Evolutionary conservation across 208 protist species (phyloP).

Genomic region (Naegleria gruberi): DNA sequence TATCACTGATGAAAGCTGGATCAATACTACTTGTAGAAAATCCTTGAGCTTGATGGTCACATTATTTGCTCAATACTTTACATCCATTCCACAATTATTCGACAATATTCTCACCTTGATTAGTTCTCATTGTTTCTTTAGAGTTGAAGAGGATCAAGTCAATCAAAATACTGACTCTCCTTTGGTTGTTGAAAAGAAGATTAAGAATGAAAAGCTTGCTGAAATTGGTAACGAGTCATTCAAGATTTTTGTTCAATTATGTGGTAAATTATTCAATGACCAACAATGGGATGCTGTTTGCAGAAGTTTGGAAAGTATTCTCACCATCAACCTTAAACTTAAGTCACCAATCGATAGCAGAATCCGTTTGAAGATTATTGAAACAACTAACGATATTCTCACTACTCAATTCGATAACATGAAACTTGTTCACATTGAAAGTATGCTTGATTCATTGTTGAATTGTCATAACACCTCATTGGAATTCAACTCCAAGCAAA

Average conservation of each 20-base stretch:
- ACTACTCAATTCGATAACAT: not conserved
- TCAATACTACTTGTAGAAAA: not conserved
- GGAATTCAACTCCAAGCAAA: not conserved
- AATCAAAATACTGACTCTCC: not conserved
- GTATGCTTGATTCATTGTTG: not conserved
- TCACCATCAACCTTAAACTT: not conserved
- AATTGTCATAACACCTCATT: not conserved
- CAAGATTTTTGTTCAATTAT: not conserved
- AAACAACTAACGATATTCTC: not conserved
- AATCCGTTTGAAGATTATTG: not conserved
- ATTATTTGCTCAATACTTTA: not conserved
- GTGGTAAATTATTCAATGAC: not conserved
- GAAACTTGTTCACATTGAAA: not conserved
- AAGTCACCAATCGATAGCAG: not conserved
- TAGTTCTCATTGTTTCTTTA: not conserved
- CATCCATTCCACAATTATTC: not conserved
- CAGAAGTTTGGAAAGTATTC: not conserved
- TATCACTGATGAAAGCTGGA: not conserved
- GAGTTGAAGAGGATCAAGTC: not conserved
- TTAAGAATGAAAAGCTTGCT: slow-evolving; percentile 1
- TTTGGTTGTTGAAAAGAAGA: not conserved
- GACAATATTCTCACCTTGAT: not conserved
- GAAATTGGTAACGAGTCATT: not conserved
- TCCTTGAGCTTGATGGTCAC: not conserved
- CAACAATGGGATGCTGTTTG: not conserved